Base-by-base conservation (phyloP, 768 basidiomycete species). In the Hericium erinaceus region DNA sequence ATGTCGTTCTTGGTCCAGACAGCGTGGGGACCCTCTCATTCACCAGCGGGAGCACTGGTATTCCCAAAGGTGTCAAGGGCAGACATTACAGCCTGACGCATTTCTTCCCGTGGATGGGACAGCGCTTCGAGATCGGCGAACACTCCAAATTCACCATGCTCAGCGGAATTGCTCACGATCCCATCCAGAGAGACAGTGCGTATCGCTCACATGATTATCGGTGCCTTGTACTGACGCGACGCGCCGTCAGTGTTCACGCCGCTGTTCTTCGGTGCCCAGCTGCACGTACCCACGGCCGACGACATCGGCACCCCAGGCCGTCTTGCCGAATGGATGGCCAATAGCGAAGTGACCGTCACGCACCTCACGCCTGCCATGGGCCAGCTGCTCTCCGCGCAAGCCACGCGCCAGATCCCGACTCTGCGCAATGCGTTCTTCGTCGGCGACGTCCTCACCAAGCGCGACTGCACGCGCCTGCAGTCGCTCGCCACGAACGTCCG, bases 21-120 rank as follows among this genome's bases (percentile, higher is more conserved):
- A 93, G 89, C 60, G 76, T 95, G 33, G 97, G 90, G 0, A 99
- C 97, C 0, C 73, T 99, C 24, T 93, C 91, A 1, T 99, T 99
- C 74, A 99, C 97, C 1, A 94, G 89, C 64, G 97, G 97, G 55
- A 94, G 91, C 64, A 99, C 97, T 0, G 95, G 97, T 28, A 93
- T 98, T 49, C 97, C 97, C 0, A 98, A 99, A 74, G 95, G 95
- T n/a, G 95, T 99, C 18, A 82, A 81, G 60, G 97, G 97, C 0
- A 76, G 97, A 48, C 97, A 99, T 69, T 98, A 89, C 72, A 92
- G 89, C 63, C 74, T 99, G 62, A 99, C 97, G 0, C 97, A 98
- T 69, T 99, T 98, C 80, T 98, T 98, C 82, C 95, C 95, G 2
- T 99, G 97, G 97, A 98, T 99, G 97, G 87, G 88, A 20, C 74